phyloP scores from a whole-genome alignment of 352 stramenopile species.

The Phytophthora sp. region DNA sequence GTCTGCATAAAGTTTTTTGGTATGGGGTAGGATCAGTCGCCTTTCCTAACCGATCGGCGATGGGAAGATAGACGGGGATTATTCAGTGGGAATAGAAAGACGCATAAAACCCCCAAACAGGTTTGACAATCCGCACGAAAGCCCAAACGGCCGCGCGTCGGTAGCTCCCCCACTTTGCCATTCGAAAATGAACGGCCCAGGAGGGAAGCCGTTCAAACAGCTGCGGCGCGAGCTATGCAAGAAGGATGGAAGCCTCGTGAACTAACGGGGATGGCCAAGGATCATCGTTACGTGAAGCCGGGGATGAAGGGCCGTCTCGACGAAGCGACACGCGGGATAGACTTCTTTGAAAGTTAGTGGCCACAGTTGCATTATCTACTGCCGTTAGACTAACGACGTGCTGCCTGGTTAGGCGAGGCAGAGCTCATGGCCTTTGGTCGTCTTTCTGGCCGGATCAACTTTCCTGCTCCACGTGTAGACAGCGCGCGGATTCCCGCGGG shows the following conservation, averaged over 20 bases:
- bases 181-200: background rate
- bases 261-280: too few relatives aligned
- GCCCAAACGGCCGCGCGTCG: background rate
- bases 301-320: too few relatives aligned
- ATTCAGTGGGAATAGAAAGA: background rate
- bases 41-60: background rate
- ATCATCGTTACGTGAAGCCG: too few relatives aligned
- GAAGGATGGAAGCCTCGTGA: background rate
- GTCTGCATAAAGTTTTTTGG: too few relatives aligned
- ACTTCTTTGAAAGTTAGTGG: too few relatives aligned
- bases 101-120: background rate
- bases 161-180: background rate
- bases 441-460: too few relatives aligned
- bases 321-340: too few relatives aligned
- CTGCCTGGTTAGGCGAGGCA: too few relatives aligned
- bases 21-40: background rate
- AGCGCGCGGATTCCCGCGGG: background rate
- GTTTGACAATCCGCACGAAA: background rate
- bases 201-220: background rate
- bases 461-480: too few relatives aligned
- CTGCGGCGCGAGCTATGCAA: background rate
- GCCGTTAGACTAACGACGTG: too few relatives aligned
- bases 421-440: too few relatives aligned
- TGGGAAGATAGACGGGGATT: background rate
- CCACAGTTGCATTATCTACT: too few relatives aligned